These are phyloP conservation scores for Pseudogymnoascus sp. DNA, from an alignment of 2,329 filamentous ascomycete species.

Conservation along the genomic window DNA sequence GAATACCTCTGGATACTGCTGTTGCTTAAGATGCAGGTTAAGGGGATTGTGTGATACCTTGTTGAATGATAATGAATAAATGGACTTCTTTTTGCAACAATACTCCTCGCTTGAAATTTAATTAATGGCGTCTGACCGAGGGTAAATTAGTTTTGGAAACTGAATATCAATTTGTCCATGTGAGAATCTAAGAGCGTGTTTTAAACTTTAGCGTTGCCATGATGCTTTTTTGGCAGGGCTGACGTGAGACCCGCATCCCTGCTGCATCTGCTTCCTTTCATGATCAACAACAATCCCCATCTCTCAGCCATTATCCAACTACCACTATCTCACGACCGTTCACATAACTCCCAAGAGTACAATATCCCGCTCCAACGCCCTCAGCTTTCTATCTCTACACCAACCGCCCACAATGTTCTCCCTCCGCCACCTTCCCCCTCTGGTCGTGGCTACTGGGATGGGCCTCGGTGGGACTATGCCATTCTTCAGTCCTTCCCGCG, in stretches of 20 bases:
- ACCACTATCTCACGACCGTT: not conserved
- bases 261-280: not conserved
- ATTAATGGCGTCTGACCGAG: not conserved
- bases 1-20: conserved; percentile 3
- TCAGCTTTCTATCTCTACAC: not conserved
- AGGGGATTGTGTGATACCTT: not conserved
- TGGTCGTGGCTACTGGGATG: not conserved
- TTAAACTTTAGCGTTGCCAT: not conserved
- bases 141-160: not conserved
- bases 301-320: not conserved
- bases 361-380: not conserved
- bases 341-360: not conserved
- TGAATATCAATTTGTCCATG: not conserved
- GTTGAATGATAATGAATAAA: conserved; percentile 1
- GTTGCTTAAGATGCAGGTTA: not conserved
- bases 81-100: not conserved
- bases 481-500: conserved; percentile 3
- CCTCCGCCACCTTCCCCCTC: not conserved
- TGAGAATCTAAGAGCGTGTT: not conserved
- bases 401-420: not conserved
- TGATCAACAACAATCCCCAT: not conserved
- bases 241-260: not conserved
- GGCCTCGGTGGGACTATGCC: not conserved
- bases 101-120: not conserved
- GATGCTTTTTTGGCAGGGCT: not conserved